Conservation (phyloP, 2,329 filamentous ascomycete genomes). For the Colletotrichum sp. region DNA sequence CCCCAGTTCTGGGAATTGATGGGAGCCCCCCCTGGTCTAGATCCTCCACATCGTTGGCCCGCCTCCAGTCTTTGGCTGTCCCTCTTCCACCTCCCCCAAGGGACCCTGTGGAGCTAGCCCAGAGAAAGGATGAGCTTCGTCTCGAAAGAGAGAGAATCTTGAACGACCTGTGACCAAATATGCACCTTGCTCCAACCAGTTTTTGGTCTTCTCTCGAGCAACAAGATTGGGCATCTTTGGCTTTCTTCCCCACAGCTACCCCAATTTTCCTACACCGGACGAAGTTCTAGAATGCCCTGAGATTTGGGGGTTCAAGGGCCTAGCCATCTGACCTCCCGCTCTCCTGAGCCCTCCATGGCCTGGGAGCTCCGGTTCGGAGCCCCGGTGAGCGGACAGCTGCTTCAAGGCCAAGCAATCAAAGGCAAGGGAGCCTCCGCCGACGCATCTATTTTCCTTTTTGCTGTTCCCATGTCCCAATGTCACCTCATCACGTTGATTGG, state of each 20-base stretch:
- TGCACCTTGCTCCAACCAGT: background rate
- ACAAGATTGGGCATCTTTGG: background rate
- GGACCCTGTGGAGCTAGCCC: background rate
- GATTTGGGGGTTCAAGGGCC: background rate
- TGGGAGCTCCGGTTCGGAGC: slow-evolving; percentile 2
- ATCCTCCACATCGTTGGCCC: background rate
- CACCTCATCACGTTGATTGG: slow-evolving; percentile 1
- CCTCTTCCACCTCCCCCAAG: background rate
- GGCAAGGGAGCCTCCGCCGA: background rate
- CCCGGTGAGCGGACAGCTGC: background rate
- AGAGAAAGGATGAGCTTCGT: background rate
- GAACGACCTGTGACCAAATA: background rate
- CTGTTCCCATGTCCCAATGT: background rate
- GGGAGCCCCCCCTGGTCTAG: background rate
- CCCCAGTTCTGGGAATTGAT: background rate
- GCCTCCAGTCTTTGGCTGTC: background rate
- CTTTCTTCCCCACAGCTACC: background rate
- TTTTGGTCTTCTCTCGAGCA: background rate
- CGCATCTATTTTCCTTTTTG: background rate
- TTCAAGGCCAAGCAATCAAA: background rate
- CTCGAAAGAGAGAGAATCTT: background rate
- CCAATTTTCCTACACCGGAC: slow-evolving; percentile 6
- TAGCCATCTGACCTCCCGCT: background rate
- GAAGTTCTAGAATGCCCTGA: slow-evolving; percentile 9
- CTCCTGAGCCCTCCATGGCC: background rate